These are phyloP conservation scores for Nakaseomyces nivariensis DNA, from an alignment of 1,139 yeast genomes.

Conservation along the genomic window DNA sequence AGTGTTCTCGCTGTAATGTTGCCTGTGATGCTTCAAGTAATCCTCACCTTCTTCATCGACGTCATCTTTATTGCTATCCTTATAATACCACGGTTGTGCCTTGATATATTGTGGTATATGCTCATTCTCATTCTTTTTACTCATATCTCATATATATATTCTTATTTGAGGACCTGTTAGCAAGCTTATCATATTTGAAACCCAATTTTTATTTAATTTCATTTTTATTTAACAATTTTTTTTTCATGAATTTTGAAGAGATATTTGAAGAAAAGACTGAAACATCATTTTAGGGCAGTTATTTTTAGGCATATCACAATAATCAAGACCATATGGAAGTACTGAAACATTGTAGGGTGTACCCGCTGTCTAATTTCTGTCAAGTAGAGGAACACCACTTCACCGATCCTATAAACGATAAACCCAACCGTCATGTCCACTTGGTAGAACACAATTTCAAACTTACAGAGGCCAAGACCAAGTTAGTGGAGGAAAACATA, in stretches of 20 bases:
- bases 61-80: neutral
- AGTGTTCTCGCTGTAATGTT: slow-evolving; percentile 11
- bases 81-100: slow-evolving; percentile 27
- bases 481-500: slow-evolving; percentile 7
- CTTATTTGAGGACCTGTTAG: neutral
- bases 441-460: slow-evolving; percentile 21
- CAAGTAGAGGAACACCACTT: slow-evolving; percentile 7
- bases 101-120: slow-evolving; percentile 28
- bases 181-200: neutral
- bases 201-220: too few relatives aligned
- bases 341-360: slow-evolving; percentile 21
- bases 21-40: slow-evolving; percentile 26
- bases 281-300: too few relatives aligned
- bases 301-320: too few relatives aligned
- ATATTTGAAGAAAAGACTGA: too few relatives aligned
- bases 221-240: too few relatives aligned
- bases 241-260: too few relatives aligned
- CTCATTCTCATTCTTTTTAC: slow-evolving; percentile 15
- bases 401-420: neutral
- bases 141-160: neutral
- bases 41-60: slow-evolving; percentile 11
- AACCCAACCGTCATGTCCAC: slow-evolving; percentile 12
- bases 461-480: slow-evolving; percentile 10
- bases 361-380: slow-evolving; percentile 20
- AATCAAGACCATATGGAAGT: slow-evolving; percentile 17